Evolutionary conservation across 2,329 filamentous ascomycete genomes (phyloP), one percentile per base, ranked within the genome.

Genomic region (Xylaria sp.): DNA sequence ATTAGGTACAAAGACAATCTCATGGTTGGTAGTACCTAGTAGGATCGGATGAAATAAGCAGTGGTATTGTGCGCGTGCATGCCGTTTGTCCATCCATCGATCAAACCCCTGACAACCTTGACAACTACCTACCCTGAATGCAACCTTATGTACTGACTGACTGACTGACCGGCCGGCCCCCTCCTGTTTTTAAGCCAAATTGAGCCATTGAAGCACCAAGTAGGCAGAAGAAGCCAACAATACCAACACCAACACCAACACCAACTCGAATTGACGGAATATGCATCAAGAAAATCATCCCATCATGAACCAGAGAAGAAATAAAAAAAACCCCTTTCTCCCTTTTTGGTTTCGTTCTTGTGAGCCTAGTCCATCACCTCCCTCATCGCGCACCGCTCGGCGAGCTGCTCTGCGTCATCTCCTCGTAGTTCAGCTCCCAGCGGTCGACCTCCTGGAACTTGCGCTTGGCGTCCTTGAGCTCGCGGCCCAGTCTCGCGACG

Each of bases 381-480:
- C 17, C 11, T 72, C 61, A 85, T 52, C 81, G 74, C 39, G 76
- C 81, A 60, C 77, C 76, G 37, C 71, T 70, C 1, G 82, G 81
- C 18, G 82, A 84, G 53, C 78, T 81, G 56, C 77, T 78, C 68
- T 81, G 78, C 19, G 78, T 78, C 44, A 85, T 78, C 61, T 86
- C 84, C 73, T 89, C 86, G 69, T 83, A 89, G 46, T 85, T 83
- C 56, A 89, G 72, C 71, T 86, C 78, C 85, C 85, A 89, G 71
- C 79, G 76, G 68, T 89, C 86, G 39, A 89, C 86, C 71, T 89
- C 86, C 68, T 82, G 78, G 63, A 89, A 89, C 71, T 88, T 88
- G 66, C 75, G 78, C 8, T 76, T 76, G 39, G 84, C 82, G 45
- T 78, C 74, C 70, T 82, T 82, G 56, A 89, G 73, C 74, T 86